These are phyloP conservation scores for Amanita muscaria DNA, from an alignment of 768 basidiomycete genomes.

Conservation along the genomic window DNA sequence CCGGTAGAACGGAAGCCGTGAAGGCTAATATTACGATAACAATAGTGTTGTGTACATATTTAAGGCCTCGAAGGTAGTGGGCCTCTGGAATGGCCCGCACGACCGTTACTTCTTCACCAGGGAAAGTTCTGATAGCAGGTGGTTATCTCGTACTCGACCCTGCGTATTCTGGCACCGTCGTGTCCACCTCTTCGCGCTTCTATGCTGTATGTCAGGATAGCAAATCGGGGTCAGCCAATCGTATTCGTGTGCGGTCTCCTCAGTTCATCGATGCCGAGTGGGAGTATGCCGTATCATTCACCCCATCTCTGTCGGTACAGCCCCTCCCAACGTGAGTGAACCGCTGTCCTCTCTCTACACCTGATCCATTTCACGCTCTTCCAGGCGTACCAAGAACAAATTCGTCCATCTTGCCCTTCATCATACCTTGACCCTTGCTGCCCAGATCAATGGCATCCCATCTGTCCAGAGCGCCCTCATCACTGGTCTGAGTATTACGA, in stretches of 20 bases:
- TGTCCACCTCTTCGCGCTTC: conserved; percentile 91
- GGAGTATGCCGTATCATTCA: conserved; percentile 51
- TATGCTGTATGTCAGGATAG: conserved; percentile 63
- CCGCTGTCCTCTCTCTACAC: conserved; percentile 12
- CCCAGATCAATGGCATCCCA: conserved; percentile 44
- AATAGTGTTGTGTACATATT: too few species aligned
- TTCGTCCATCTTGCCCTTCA: conserved; percentile 89
- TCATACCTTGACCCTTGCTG: conserved; percentile 59
- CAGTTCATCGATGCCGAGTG: conserved; percentile 83
- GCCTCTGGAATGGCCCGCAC: conserved; percentile 38
- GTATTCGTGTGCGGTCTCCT: conserved; percentile 75
- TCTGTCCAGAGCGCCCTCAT: conserved; percentile 34
- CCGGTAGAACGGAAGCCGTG: conserved; percentile 28
- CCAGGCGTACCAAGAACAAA: conserved; percentile 54
- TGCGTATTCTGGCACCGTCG: conserved; percentile 74
- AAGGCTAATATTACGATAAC: too few species aligned
- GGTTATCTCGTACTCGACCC: conserved; percentile 96
- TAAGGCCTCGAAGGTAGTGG: too few species aligned
- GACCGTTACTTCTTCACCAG: conserved; percentile 83
- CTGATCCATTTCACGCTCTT: neutral
- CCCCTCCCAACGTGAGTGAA: conserved; percentile 31
- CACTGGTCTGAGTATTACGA: conserved; percentile 62
- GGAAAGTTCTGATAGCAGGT: conserved; percentile 92
- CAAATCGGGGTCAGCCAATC: conserved; percentile 21
- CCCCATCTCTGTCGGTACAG: conserved; percentile 26